phyloP scores from a whole-genome alignment of 31 red algal species.

The Bonnemaisonia californica region DNA sequence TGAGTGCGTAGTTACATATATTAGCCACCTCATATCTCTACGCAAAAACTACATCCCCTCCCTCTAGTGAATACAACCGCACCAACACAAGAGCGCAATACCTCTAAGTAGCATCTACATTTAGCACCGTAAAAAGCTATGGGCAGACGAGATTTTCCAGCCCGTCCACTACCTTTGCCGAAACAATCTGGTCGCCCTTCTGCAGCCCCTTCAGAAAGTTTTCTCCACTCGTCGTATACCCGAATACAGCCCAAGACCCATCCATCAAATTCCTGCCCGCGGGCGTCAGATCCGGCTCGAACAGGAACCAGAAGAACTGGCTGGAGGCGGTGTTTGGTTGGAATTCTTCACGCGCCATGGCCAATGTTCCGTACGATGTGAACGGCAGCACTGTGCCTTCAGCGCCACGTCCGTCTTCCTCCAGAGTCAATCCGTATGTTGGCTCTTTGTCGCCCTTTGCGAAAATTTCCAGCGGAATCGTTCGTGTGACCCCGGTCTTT shows the following conservation, averaged over 20 bases:
- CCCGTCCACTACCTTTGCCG: slow-evolving; percentile 77
- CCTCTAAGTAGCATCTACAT: no score
- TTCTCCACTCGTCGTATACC: slow-evolving; percentile 80
- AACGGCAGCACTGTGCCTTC: slow-evolving; percentile 85
- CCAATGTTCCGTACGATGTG: slow-evolving; percentile 84
- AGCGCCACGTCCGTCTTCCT: slow-evolving; percentile 87
- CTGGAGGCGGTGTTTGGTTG: slow-evolving; percentile 75
- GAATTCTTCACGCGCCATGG: slow-evolving; percentile 86
- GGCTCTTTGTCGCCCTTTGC: slow-evolving; percentile 85
- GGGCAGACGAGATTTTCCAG: slow-evolving; percentile 60
- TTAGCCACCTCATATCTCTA: no score
- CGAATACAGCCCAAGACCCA: slow-evolving; percentile 89
- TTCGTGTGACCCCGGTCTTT: slow-evolving; percentile 49
- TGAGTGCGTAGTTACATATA: no score
- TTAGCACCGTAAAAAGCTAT: no score
- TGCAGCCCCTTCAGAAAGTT: slow-evolving; percentile 76
- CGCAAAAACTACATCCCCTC: no score
- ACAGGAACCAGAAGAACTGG: slow-evolving; percentile 98
- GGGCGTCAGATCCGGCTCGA: slow-evolving; percentile 95
- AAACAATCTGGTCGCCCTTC: slow-evolving; percentile 79
- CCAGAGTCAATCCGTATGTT: slow-evolving; percentile 82
- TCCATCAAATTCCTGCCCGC: slow-evolving; percentile 94
- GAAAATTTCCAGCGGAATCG: slow-evolving; percentile 90
- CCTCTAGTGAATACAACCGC: no score
- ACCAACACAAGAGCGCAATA: no score